Evolutionary conservation across 2,329 filamentous ascomycete species (phyloP).

Genomic region (Lasiodiplodia citricola): DNA sequence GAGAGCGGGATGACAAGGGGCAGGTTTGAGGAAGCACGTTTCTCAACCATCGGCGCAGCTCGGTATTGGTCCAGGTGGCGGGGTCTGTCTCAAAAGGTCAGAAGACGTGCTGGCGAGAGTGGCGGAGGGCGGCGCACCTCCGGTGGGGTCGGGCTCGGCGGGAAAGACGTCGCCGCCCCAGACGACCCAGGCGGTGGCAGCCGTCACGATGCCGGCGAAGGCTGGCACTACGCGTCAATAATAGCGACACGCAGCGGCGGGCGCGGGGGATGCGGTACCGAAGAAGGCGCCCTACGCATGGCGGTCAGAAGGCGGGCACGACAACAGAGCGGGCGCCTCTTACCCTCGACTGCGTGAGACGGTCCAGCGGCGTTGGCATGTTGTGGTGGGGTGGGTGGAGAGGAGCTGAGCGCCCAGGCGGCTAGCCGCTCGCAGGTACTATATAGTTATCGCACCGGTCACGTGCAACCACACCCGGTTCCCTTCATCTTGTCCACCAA

Average conservation of each 20-base stretch:
- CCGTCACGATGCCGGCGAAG: slow-evolving; percentile 82
- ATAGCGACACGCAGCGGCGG: background rate
- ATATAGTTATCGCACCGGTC: background rate
- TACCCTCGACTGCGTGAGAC: slow-evolving; percentile 53
- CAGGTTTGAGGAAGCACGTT: slow-evolving; percentile 62
- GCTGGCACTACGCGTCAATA: slow-evolving; percentile 28
- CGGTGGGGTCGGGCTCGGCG: slow-evolving; percentile 73
- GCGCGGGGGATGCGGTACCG: slow-evolving; percentile 19
- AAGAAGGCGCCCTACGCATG: slow-evolving; percentile 44
- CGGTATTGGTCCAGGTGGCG: slow-evolving; percentile 76
- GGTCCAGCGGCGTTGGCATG: slow-evolving; percentile 58
- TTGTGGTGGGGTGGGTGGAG: background rate
- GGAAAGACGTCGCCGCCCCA: slow-evolving; percentile 83
- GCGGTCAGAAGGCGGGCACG: slow-evolving; percentile 29
- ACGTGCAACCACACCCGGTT: background rate
- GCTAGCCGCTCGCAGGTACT: background rate
- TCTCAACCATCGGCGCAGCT: slow-evolving; percentile 80
- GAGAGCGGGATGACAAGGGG: slow-evolving; percentile 2
- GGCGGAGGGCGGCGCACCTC: slow-evolving; percentile 59
- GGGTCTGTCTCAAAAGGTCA: slow-evolving; percentile 55
- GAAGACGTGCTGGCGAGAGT: slow-evolving; percentile 20
- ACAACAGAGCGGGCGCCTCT: slow-evolving; percentile 26
- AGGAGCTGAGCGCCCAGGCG: background rate
- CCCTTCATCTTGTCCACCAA: no score
- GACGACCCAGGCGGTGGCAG: slow-evolving; percentile 81